Percentiles rank a stretch among this genome's conserved stretches.
Evolutionary conservation across 2,329 filamentous ascomycete genomes (phyloP).

Genomic region (Ophiostoma ulmi): DNA sequence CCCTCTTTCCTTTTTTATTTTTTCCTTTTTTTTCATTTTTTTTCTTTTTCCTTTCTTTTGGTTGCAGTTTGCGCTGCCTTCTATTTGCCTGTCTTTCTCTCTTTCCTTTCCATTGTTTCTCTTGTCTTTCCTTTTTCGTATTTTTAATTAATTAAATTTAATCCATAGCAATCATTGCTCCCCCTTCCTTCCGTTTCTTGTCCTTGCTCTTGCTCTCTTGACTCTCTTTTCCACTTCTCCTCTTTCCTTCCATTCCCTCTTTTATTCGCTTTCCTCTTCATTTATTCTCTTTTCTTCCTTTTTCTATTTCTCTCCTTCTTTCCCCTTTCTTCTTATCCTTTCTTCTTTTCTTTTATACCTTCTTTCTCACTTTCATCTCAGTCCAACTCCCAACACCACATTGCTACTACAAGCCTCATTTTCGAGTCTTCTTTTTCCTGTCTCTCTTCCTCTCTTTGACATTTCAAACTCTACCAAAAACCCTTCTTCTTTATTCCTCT

Average conservation of each 20-base stretch:
- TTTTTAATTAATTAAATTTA: neutral
- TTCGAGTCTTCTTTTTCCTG: neutral
- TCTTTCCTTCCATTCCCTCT: slow-evolving; percentile 2
- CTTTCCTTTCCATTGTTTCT: neutral
- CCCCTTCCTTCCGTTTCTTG: slow-evolving; percentile 5
- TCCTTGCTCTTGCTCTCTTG: neutral
- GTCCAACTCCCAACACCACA: neutral
- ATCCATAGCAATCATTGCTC: neutral
- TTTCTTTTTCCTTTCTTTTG: neutral
- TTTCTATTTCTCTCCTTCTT: neutral
- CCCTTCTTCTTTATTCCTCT: neutral
- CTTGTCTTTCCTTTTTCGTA: neutral
- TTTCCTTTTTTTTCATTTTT: neutral
- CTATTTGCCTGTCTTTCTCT: neutral
- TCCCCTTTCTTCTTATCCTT: neutral
- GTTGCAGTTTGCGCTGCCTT: neutral
- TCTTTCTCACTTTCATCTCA: neutral
- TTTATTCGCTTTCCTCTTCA: slow-evolving; percentile 12
- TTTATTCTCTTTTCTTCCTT: neutral
- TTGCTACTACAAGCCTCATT: neutral
- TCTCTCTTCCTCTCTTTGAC: neutral
- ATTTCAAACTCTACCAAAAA: neutral
- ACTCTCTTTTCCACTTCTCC: slow-evolving; percentile 9
- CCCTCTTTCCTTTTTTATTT: neutral
- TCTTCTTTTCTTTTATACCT: neutral